Evolutionary conservation across 352 stramenopile genomes (phyloP).

Genomic region (Phytophthora boehmeriae): DNA sequence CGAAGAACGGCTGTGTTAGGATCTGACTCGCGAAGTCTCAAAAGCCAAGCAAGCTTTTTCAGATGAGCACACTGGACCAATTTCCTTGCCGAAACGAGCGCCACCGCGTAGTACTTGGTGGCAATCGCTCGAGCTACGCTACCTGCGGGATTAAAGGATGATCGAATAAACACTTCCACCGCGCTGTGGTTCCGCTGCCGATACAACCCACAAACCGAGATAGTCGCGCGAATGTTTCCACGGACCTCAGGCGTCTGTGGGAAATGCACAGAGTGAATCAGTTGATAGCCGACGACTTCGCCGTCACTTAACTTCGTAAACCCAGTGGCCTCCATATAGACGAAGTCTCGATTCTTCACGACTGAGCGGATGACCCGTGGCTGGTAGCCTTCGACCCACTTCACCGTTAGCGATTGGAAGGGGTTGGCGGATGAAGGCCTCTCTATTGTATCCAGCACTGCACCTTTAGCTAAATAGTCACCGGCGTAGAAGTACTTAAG

Average conservation of each 20-base stretch:
- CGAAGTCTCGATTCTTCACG: slow-evolving; percentile 41
- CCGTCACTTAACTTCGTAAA: slow-evolving; percentile 41
- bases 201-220: slow-evolving; percentile 61
- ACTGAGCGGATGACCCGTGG: slow-evolving; percentile 32
- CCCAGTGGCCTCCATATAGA: slow-evolving; percentile 47
- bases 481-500: slow-evolving; percentile 47
- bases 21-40: slow-evolving; percentile 13
- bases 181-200: slow-evolving; percentile 49
- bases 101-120: slow-evolving; percentile 48
- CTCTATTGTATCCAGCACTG: slow-evolving; percentile 44
- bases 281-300: slow-evolving; percentile 64
- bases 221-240: slow-evolving; percentile 50
- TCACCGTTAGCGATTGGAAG: slow-evolving; percentile 56
- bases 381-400: slow-evolving; percentile 46
- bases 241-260: slow-evolving; percentile 41
- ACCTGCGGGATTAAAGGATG: slow-evolving; percentile 47
- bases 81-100: slow-evolving; percentile 52
- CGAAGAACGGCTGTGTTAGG: slow-evolving; percentile 10
- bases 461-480: slow-evolving; percentile 40
- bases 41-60: slow-evolving; percentile 59
- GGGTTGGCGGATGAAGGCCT: slow-evolving; percentile 38
- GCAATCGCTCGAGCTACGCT: slow-evolving; percentile 49
- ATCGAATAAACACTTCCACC: slow-evolving; percentile 54
- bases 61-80: slow-evolving; percentile 53
- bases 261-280: slow-evolving; percentile 69